Percentiles rank a stretch among this genome's conserved stretches.
Evolutionary conservation across 1,284 basidiomycete species (phyloP).

Genomic region (Tilletia horrida): DNA sequence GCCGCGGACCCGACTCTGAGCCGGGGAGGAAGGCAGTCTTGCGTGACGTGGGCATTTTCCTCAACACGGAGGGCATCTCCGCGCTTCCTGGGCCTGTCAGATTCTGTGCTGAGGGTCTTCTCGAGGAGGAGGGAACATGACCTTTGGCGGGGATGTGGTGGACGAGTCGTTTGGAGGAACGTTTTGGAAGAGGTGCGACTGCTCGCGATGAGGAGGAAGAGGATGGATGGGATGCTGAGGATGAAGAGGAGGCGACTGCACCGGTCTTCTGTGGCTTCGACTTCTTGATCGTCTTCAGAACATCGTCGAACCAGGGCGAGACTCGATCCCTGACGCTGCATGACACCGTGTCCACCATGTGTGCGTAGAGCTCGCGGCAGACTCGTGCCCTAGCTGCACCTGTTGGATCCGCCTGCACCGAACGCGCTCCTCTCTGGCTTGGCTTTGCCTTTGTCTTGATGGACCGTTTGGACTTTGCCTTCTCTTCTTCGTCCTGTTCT

Average conservation of each 20-base stretch:
- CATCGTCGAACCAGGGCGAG: conserved; percentile 37
- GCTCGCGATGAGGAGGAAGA: no score
- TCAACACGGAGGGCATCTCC: neutral
- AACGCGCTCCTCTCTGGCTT: neutral
- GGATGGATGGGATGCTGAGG: no score
- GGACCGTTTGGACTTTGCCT: conserved; percentile 18
- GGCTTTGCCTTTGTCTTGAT: neutral
- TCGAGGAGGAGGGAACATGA: no score
- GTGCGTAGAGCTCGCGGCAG: conserved; percentile 27
- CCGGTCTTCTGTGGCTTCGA: no score
- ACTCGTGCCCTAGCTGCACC: neutral
- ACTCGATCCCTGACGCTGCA: conserved; percentile 41
- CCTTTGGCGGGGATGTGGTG: no score
- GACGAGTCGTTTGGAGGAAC: no score
- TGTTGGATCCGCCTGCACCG: neutral
- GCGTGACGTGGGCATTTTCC: neutral
- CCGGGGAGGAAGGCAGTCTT: neutral
- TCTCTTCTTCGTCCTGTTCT: conserved; percentile 2
- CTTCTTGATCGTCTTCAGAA: conserved; percentile 21
- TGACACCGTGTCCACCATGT: conserved; percentile 36
- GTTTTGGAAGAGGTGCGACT: no score
- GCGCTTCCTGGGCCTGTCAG: neutral
- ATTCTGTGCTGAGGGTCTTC: neutral
- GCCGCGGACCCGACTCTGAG: neutral
- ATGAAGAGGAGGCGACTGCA: no score